These are phyloP conservation scores for Tolypocladium cylindrosporum DNA, from an alignment of 2,329 filamentous ascomycete species.

Conservation along the genomic window DNA sequence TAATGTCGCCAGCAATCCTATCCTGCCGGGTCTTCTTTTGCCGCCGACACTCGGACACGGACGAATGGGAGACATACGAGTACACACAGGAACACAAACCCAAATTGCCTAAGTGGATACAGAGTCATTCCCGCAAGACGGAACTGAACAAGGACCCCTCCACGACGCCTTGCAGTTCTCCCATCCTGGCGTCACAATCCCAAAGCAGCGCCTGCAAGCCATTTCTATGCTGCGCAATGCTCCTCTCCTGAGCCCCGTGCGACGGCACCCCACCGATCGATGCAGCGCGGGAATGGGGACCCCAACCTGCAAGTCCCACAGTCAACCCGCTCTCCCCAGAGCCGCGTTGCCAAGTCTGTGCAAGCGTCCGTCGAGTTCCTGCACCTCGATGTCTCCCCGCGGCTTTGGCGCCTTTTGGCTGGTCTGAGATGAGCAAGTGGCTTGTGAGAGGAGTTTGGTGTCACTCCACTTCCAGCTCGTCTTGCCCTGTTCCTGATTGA, in stretches of 20 bases:
- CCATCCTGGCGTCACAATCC: background rate
- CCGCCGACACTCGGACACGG: background rate
- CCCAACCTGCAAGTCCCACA: background rate
- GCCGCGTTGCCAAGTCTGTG: background rate
- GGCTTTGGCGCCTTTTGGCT: background rate
- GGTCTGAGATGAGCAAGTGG: background rate
- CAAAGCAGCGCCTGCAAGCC: background rate
- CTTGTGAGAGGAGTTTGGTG: background rate
- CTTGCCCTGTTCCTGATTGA: background rate
- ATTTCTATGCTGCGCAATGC: background rate
- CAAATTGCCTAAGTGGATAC: too few species aligned
- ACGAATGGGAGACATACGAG: too few species aligned
- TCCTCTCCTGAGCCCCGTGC: background rate
- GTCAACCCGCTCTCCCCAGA: background rate
- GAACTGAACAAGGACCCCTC: background rate
- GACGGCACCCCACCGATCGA: background rate
- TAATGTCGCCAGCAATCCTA: background rate
- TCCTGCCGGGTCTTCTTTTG: too few species aligned
- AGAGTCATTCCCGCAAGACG: too few species aligned
- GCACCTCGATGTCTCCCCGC: background rate
- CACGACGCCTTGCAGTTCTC: background rate
- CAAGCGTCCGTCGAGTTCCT: background rate
- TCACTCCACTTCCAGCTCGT: background rate
- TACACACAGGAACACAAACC: too few species aligned
- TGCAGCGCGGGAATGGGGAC: background rate